A percentile compares a stretch with the other conserved stretches of the same genome.
Conservation (phyloP, 2,329 filamentous ascomycete species). For the Clonostachys rosea region DNA sequence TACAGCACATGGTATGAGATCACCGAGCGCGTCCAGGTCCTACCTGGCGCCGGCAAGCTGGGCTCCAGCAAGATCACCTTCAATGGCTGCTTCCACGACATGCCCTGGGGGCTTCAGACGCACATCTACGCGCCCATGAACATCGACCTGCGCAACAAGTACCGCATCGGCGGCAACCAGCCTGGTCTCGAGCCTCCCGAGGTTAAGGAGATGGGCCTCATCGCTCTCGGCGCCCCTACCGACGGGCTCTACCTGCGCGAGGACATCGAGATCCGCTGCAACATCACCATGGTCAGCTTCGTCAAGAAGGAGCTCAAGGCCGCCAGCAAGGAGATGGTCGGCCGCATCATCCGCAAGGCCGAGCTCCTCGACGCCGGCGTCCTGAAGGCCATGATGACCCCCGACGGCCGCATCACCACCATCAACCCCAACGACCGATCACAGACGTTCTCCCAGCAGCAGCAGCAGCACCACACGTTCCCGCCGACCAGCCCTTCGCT, state of each 20-base stretch:
- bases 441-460: constrained; percentile 15
- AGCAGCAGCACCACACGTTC: constrained; percentile 19
- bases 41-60: constrained; percentile 61
- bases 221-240: constrained; percentile 52
- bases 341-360: constrained; percentile 66
- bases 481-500: constrained; percentile 9
- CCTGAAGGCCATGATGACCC: constrained; percentile 59
- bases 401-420: constrained; percentile 59
- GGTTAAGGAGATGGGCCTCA: constrained; percentile 54
- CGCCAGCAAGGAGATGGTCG: constrained; percentile 63
- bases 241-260: constrained; percentile 66
- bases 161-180: constrained; percentile 65
- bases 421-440: constrained; percentile 48
- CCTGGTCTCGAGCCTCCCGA: constrained; percentile 59
- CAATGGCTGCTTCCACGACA: constrained; percentile 68
- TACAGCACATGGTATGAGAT: constrained; percentile 75
- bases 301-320: constrained; percentile 64
- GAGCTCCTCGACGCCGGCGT: constrained; percentile 63
- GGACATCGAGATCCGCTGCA: constrained; percentile 68
- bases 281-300: constrained; percentile 58
- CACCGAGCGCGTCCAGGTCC: constrained; percentile 61
- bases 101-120: constrained; percentile 68
- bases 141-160: constrained; percentile 64
- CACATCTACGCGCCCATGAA: constrained; percentile 66
- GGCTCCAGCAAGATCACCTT: constrained; percentile 64